A percentile compares a stretch with the other conserved stretches of the same genome.
These are phyloP conservation scores for Pyrus hybrid DNA, from an alignment of 331 rosid genomes.

Conservation along the genomic window DNA sequence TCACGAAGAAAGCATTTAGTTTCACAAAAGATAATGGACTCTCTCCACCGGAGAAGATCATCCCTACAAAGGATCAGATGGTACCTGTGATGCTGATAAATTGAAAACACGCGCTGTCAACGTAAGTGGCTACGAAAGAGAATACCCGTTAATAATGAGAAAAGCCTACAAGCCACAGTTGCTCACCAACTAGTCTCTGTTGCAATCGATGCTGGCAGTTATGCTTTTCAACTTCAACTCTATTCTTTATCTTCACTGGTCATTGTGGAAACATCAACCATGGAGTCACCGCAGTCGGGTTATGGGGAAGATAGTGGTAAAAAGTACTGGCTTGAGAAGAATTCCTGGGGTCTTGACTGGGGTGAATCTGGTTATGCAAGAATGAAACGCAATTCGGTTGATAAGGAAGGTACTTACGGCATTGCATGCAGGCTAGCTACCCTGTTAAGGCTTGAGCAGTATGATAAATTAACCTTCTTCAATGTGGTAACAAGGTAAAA, in stretches of 20 bases:
- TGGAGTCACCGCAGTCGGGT: constrained; percentile 58
- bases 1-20: constrained; percentile 48
- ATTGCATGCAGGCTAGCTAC: constrained; percentile 65
- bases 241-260: constrained; percentile 49
- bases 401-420: constrained; percentile 51
- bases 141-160: constrained; percentile 44
- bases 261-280: constrained; percentile 58
- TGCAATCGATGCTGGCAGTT: constrained; percentile 47
- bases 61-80: constrained; percentile 41
- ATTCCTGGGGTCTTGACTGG: constrained; percentile 64
- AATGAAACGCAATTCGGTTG: constrained; percentile 17
- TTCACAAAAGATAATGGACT: constrained; percentile 33
- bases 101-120: constrained; percentile 4
- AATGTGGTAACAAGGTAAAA: not conserved
- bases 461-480: constrained; percentile 11
- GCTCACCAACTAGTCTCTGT: constrained; percentile 60
- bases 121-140: constrained; percentile 42
- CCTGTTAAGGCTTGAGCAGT: constrained; percentile 34
- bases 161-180: constrained; percentile 43
- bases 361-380: constrained; percentile 62
- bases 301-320: constrained; percentile 40
- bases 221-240: constrained; percentile 49
- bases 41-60: constrained; percentile 31
- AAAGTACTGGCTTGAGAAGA: constrained; percentile 65
- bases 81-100: constrained; percentile 26